Evolutionary conservation across 2,329 filamentous ascomycete species (phyloP).

Genomic region (Aureobasidium namibiae): DNA sequence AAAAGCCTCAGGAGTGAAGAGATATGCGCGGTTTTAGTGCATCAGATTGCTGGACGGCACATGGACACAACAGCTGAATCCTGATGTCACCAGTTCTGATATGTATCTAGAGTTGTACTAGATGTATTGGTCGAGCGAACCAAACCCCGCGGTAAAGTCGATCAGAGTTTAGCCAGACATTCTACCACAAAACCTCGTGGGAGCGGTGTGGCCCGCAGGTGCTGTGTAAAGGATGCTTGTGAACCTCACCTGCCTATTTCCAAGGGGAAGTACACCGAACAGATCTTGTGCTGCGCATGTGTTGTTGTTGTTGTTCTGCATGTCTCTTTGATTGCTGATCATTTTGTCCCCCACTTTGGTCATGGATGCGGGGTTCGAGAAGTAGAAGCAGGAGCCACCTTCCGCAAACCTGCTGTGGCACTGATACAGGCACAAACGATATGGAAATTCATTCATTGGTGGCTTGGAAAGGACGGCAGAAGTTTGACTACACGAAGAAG

Average conservation of each 20-base stretch:
- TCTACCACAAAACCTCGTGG: background rate
- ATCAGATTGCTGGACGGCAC: background rate
- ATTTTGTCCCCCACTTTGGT: background rate
- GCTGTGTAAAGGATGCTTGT: background rate
- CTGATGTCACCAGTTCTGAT: constrained; percentile 5
- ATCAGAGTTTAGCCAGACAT: background rate
- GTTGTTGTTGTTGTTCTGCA: background rate
- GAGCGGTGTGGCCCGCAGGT: background rate
- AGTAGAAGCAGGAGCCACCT: background rate
- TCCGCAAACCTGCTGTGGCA: background rate
- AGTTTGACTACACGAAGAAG: background rate
- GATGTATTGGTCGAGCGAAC: background rate
- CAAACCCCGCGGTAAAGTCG: background rate
- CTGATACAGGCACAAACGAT: background rate
- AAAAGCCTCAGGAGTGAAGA: background rate
- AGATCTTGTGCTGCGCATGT: background rate
- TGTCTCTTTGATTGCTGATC: background rate
- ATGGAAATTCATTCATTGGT: background rate
- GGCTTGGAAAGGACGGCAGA: no score
- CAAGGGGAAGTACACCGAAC: background rate
- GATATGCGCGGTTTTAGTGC: background rate
- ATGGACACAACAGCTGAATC: background rate
- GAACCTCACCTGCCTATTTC: background rate
- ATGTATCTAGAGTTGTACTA: constrained; percentile 1
- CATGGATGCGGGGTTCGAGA: background rate